These are phyloP conservation scores for Tephrocybe rancida DNA, from an alignment of 768 basidiomycete species.

Conservation along the genomic window DNA sequence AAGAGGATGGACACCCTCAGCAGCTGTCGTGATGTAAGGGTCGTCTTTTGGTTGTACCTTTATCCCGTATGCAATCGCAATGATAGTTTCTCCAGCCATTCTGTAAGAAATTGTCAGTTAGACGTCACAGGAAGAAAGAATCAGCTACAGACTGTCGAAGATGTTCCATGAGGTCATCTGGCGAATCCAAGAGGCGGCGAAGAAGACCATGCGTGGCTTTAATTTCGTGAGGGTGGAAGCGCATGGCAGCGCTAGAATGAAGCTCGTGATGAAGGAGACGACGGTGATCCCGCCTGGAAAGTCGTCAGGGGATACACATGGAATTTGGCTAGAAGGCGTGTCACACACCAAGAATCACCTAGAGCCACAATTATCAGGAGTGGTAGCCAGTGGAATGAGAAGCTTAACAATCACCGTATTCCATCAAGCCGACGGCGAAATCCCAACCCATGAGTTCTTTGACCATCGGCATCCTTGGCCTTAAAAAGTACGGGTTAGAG, in stretches of 20 bases:
- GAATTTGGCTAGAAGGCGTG: not conserved
- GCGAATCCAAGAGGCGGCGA: slow-evolving; percentile 26
- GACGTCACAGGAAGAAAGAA: slow-evolving; percentile 20
- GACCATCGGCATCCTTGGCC: slow-evolving; percentile 27
- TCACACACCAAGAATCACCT: slow-evolving; percentile 11
- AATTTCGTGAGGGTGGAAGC: slow-evolving; percentile 26
- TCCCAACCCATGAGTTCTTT: slow-evolving; percentile 23
- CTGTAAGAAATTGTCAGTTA: not conserved
- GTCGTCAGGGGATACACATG: not conserved
- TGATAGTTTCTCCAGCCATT: slow-evolving; percentile 28
- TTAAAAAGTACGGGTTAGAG: slow-evolving; percentile 17
- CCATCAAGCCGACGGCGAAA: slow-evolving; percentile 15
- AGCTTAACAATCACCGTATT: slow-evolving; percentile 12
- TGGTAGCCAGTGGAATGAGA: not conserved
- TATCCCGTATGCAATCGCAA: slow-evolving; percentile 36
- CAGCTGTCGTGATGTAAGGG: slow-evolving; percentile 33
- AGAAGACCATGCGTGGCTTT: slow-evolving; percentile 31
- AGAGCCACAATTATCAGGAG: not conserved
- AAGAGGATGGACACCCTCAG: slow-evolving; percentile 29
- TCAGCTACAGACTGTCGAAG: slow-evolving; percentile 29
- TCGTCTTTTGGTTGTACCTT: slow-evolving; percentile 32
- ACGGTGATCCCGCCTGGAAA: slow-evolving; percentile 34
- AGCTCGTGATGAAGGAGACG: slow-evolving; percentile 29
- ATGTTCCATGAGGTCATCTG: slow-evolving; percentile 28
- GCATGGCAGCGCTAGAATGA: slow-evolving; percentile 24